These are phyloP conservation scores for Coniochaeta ligniaria DNA, from an alignment of 2,329 filamentous ascomycete species.

Conservation along the genomic window DNA sequence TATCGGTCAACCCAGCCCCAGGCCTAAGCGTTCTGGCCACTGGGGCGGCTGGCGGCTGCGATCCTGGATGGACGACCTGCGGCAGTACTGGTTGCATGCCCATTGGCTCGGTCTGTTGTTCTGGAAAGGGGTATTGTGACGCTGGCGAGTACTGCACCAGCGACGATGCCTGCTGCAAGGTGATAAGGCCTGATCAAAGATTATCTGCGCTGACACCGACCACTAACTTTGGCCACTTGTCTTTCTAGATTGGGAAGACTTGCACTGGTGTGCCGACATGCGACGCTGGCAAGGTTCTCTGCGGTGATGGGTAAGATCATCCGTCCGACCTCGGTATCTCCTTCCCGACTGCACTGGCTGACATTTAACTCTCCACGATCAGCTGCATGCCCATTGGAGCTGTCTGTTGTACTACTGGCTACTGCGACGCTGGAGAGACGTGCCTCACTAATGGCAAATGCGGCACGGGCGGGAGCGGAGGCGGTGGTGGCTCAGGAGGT, in stretches of 20 bases:
- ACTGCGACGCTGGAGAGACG: slow-evolving; percentile 21
- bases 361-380: not conserved
- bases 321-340: not conserved
- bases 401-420: slow-evolving; percentile 22
- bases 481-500: slow-evolving; percentile 8
- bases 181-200: not conserved
- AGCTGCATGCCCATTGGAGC: slow-evolving; percentile 22
- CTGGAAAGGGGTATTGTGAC: slow-evolving; percentile 20
- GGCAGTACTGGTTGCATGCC: slow-evolving; percentile 20
- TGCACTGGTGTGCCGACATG: slow-evolving; percentile 23
- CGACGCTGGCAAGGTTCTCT: slow-evolving; percentile 13
- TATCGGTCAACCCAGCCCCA: not conserved
- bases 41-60: slow-evolving; percentile 9
- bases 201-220: not conserved
- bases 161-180: slow-evolving; percentile 22
- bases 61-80: slow-evolving; percentile 15
- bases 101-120: slow-evolving; percentile 20
- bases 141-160: slow-evolving; percentile 20
- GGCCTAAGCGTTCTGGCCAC: not conserved
- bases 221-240: not conserved
- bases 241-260: slow-evolving; percentile 15
- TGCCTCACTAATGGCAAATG: slow-evolving; percentile 18
- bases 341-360: slow-evolving; percentile 6
- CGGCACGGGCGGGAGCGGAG: slow-evolving; percentile 9
- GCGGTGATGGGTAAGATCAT: slow-evolving; percentile 13